Evolutionary conservation across 2,329 filamentous ascomycete genomes (phyloP).

Genomic region (Neofusicoccum laricinum): DNA sequence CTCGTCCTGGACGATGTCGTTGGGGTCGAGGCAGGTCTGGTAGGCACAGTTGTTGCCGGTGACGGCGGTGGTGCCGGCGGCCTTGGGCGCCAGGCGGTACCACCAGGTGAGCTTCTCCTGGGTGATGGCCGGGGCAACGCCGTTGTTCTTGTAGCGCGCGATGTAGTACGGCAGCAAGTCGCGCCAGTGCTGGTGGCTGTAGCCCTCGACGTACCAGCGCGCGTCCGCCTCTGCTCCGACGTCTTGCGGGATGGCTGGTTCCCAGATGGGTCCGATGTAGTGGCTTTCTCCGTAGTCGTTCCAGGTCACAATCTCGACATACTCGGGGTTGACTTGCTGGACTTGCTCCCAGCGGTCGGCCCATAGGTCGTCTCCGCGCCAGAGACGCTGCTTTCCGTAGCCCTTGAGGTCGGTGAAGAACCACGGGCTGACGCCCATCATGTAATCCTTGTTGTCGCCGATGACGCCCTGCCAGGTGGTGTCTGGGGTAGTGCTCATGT

Average conservation of each 20-base stretch:
- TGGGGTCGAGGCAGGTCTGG: conserved; percentile 25
- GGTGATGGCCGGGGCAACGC: conserved; percentile 25
- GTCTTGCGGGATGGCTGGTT: conserved; percentile 46
- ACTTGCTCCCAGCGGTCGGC: conserved; percentile 40
- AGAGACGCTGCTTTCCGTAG: conserved; percentile 62
- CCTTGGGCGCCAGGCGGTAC: conserved; percentile 42
- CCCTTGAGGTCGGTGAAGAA: conserved; percentile 57
- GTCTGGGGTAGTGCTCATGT: conserved; percentile 48
- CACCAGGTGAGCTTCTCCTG: conserved; percentile 40
- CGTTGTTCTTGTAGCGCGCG: conserved; percentile 46
- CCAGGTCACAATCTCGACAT: conserved; percentile 57
- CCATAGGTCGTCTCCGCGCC: conserved; percentile 61
- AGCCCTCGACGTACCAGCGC: conserved; percentile 46
- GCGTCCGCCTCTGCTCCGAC: conserved; percentile 45
- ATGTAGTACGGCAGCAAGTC: conserved; percentile 51
- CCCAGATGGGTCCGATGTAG: conserved; percentile 48
- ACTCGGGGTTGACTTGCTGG: conserved; percentile 38
- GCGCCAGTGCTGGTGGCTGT: conserved; percentile 53
- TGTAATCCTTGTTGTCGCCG: conserved; percentile 34
- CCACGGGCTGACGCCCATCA: conserved; percentile 50
- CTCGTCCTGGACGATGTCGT: conserved; percentile 41
- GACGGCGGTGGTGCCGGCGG: conserved; percentile 36
- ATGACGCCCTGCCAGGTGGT: conserved; percentile 38
- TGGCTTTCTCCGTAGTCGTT: conserved; percentile 61
- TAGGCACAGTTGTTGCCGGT: conserved; percentile 29